These are phyloP conservation scores for Hypoxylon perforatum DNA, from an alignment of 495 filamentous ascomycete genomes.

Conservation along the genomic window DNA sequence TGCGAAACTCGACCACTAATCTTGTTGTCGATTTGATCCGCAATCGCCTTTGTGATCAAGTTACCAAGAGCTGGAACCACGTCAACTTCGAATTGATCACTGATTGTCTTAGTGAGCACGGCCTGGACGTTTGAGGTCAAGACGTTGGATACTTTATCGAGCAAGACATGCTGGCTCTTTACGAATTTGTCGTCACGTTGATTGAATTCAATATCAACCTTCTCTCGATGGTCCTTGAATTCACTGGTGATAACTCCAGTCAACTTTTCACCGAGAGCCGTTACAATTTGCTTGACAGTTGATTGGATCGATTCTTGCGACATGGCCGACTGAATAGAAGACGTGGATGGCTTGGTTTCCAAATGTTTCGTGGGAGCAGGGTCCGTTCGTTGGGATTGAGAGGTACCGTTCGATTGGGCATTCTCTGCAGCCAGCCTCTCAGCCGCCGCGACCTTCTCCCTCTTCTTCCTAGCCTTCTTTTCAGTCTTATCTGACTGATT, in stretches of 20 bases:
- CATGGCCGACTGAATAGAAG: slow-evolving; percentile 36
- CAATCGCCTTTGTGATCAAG: slow-evolving; percentile 57
- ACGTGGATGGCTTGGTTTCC: slow-evolving; percentile 29
- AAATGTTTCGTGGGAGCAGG: slow-evolving; percentile 24
- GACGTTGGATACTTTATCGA: slow-evolving; percentile 87
- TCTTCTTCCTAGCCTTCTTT: slow-evolving; percentile 62
- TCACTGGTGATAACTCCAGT: slow-evolving; percentile 55
- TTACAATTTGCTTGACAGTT: slow-evolving; percentile 57
- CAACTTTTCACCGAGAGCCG: slow-evolving; percentile 56
- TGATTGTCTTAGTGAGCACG: slow-evolving; percentile 76
- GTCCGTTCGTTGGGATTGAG: slow-evolving; percentile 38
- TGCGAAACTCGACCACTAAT: slow-evolving; percentile 61
- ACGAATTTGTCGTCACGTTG: slow-evolving; percentile 52
- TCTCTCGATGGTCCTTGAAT: slow-evolving; percentile 55
- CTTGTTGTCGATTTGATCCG: slow-evolving; percentile 56
- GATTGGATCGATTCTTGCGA: slow-evolving; percentile 58
- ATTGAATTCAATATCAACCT: slow-evolving; percentile 51
- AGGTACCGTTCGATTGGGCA: slow-evolving; percentile 40
- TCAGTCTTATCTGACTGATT: slow-evolving; percentile 56
- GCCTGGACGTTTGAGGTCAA: slow-evolving; percentile 91
- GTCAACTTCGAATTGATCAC: slow-evolving; percentile 69
- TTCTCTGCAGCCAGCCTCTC: slow-evolving; percentile 45
- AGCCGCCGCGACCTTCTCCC: slow-evolving; percentile 50
- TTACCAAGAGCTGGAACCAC: slow-evolving; percentile 68
- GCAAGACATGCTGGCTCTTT: slow-evolving; percentile 62